Conservation (phyloP, 805 yeast species). For the Saturnispora zaruensis region DNA sequence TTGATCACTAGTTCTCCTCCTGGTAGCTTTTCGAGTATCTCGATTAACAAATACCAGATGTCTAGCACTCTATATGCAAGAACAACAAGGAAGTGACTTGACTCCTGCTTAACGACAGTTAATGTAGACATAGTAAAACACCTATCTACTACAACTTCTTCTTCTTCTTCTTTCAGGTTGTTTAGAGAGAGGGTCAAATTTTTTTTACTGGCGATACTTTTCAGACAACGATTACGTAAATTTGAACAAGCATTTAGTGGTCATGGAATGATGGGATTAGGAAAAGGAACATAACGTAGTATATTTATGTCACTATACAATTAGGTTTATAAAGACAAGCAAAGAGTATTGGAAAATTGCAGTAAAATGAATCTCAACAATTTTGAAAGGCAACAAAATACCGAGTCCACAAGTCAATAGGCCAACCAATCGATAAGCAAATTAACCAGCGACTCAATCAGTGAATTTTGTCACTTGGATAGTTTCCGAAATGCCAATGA, state of each 20-base stretch:
- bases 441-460: background rate
- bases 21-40: slow-evolving; percentile 30
- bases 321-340: background rate
- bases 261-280: background rate
- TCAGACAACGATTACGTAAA: background rate
- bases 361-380: background rate
- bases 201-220: background rate
- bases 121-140: slow-evolving; percentile 9
- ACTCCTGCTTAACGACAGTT: slow-evolving; percentile 11
- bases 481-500: background rate
- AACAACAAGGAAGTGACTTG: slow-evolving; percentile 22
- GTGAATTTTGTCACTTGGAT: background rate
- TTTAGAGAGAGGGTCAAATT: background rate
- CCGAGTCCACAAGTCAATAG: too few relatives aligned
- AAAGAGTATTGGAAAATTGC: background rate
- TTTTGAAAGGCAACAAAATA: too few relatives aligned
- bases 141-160: background rate
- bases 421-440: background rate
- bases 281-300: background rate
- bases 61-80: slow-evolving; percentile 22
- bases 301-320: background rate
- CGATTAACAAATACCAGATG: slow-evolving; percentile 21
- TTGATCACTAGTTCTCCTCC: slow-evolving; percentile 53
- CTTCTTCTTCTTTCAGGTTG: background rate
- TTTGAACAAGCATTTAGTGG: background rate